Evolutionary conservation across 352 stramenopile genomes (phyloP).

Genomic region (Globisporangium acanthophoron): DNA sequence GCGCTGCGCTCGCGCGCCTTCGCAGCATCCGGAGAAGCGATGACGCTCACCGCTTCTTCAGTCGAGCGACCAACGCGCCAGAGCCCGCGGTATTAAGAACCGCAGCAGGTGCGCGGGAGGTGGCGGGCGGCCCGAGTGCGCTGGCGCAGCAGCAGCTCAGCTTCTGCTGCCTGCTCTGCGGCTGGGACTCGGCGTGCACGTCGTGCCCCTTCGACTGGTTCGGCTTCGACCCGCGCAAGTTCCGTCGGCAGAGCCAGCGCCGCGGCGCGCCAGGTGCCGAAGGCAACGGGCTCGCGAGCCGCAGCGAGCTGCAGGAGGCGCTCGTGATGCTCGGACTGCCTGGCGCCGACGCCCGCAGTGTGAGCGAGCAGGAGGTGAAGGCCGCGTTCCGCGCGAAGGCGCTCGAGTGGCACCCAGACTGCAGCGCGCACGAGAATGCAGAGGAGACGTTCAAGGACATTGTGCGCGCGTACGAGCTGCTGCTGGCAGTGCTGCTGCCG

Average conservation of each 20-base stretch:
- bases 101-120: not conserved
- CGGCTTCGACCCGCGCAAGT: constrained; percentile 46
- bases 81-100: not conserved
- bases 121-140: not conserved
- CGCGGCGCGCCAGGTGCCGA: constrained; percentile 1
- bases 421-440: constrained; percentile 74
- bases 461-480: constrained; percentile 83
- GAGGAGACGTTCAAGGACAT: constrained; percentile 84
- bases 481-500: constrained; percentile 23
- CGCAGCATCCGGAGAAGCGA: not conserved
- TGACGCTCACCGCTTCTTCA: not conserved
- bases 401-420: constrained; percentile 92
- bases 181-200: constrained; percentile 52
- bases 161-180: constrained; percentile 68
- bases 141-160: constrained; percentile 38
- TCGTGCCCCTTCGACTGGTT: constrained; percentile 69
- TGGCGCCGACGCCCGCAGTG: not conserved
- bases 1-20: not conserved
- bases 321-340: constrained; percentile 21
- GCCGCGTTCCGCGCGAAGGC: constrained; percentile 60
- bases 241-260: constrained; percentile 16
- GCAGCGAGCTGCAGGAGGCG: constrained; percentile 17
- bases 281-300: not conserved
- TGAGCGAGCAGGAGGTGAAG: constrained; percentile 31
- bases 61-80: not conserved